Base-by-base conservation (phyloP, 371 early-diverging fungal species). In the Mucor piriformis region DNA sequence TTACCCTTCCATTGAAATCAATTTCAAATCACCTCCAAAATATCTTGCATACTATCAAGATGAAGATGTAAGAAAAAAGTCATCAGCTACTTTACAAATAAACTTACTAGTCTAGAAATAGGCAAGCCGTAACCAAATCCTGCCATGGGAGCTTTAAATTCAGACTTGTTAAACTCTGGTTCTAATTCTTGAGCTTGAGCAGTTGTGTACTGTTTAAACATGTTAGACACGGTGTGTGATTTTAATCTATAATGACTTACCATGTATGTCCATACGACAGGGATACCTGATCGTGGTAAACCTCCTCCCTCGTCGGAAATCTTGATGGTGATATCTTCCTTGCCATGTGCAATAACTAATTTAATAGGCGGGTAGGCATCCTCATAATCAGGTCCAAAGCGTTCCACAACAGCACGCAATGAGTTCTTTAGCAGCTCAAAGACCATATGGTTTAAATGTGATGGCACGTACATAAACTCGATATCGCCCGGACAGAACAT, bases 81-180 rank as follows among this genome's bases (percentile, higher is more conserved):
- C 5, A 1, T 11, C 5, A 34, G 25, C 27, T 13, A 12, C 3
- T 10, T 25, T 6, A 24, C 8, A 11, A 27, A 13, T 18, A 23
- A 6, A 51, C 47, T 43, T 60, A 56, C 65, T 16, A 65, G 24
- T 60, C 65, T 55, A 7, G 65, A 65, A 37, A 97, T 83, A 18
- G 98, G 98, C 35, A 98, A 74, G 1, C 98, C 98, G 69, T 98
- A 98, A 29, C 98, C 98, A 74, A 95, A 96, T 18, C 98, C 98
- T 21, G 98, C 98, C 88, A 98, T 85, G 6, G 98, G 98, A 6
- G 98, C 98, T 70, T 92, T 89, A 66, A 95, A 96, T 68, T 97
- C 97, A 16, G 92, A 86, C 66, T 89, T 74, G 69, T 84, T 88
- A 63, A 84, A 90, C 16, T 87, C 90, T 3, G 93, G 93, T 48